Percentiles rank a stretch among this genome's conserved stretches.
Conservation (phyloP, 208 protist genomes). For the Leishmania turanica region DNA sequence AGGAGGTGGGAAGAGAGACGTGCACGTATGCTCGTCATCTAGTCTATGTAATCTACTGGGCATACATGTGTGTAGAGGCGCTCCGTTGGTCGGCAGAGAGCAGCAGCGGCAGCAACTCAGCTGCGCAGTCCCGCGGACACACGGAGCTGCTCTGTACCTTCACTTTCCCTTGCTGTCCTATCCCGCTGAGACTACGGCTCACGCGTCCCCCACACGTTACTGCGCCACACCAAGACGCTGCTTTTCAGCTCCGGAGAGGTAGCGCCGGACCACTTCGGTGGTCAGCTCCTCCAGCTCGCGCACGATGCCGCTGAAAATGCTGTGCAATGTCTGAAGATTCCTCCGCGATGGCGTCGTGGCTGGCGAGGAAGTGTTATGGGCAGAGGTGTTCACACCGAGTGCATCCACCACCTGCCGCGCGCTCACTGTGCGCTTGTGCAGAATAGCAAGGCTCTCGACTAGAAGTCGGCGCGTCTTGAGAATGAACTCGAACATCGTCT, state of each 20-base stretch:
- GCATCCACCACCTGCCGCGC: slow-evolving; percentile 72
- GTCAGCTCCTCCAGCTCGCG: slow-evolving; percentile 63
- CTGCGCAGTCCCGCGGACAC: background rate
- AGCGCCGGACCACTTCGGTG: slow-evolving; percentile 44
- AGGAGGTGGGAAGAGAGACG: background rate
- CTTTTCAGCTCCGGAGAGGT: slow-evolving; percentile 66
- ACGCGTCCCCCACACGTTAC: background rate
- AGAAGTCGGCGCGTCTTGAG: slow-evolving; percentile 70
- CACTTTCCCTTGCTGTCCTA: background rate
- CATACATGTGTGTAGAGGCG: slow-evolving; percentile 1
- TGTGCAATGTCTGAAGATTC: slow-evolving; percentile 36
- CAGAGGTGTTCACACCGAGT: slow-evolving; percentile 35
- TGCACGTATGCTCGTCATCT: background rate
- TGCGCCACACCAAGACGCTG: slow-evolving; percentile 53
- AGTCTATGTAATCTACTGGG: background rate
- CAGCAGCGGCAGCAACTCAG: background rate
- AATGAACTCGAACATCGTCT: slow-evolving; percentile 83
- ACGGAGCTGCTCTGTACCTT: background rate
- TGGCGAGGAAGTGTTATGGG: background rate
- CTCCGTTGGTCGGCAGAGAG: background rate
- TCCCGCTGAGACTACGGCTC: background rate
- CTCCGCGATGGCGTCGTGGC: slow-evolving; percentile 13
- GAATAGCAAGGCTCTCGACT: slow-evolving; percentile 62
- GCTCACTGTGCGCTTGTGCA: slow-evolving; percentile 58
- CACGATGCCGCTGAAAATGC: slow-evolving; percentile 54